Evolutionary conservation across 306 rosid genomes (phyloP).

Genomic region (Rosa chinensis): DNA sequence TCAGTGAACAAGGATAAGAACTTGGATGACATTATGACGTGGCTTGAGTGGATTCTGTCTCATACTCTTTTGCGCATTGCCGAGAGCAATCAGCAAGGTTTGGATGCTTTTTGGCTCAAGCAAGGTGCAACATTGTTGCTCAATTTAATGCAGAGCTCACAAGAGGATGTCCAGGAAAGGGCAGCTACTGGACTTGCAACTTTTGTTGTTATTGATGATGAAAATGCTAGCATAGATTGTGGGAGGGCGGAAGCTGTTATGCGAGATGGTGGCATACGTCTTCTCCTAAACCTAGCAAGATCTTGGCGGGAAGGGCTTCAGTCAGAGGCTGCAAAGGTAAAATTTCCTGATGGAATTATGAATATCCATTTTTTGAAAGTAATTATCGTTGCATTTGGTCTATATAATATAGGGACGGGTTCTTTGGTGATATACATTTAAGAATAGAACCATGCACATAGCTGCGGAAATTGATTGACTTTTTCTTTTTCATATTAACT

Average conservation of each 20-base stretch:
- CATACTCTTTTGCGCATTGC: slow-evolving; percentile 95
- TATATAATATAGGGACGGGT: slow-evolving; percentile 10
- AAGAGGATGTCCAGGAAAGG: slow-evolving; percentile 99
- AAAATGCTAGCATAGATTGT: slow-evolving; percentile 89
- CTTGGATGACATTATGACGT: slow-evolving; percentile 75
- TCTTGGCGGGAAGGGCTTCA: slow-evolving; percentile 99
- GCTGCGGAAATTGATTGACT: slow-evolving; percentile 16
- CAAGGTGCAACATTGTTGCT: slow-evolving; percentile 94
- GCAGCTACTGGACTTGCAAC: slow-evolving; percentile 99
- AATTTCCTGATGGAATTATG: slow-evolving; percentile 8
- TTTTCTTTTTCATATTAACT: slow-evolving; percentile 12
- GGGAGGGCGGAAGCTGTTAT: slow-evolving; percentile 98
- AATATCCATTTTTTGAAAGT: slow-evolving; percentile 3
- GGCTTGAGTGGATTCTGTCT: slow-evolving; percentile 99
- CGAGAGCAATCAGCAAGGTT: slow-evolving; percentile 91
- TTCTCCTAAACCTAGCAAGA: slow-evolving; percentile 85
- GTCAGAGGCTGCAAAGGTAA: slow-evolving; percentile 98
- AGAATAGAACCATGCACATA: neutral
- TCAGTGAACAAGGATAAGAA: slow-evolving; percentile 57
- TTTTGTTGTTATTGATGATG: slow-evolving; percentile 97
- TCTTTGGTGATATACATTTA: slow-evolving; percentile 20
- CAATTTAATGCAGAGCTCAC: slow-evolving; percentile 94
- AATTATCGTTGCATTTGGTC: neutral
- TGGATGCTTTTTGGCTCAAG: slow-evolving; percentile 88
- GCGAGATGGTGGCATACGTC: slow-evolving; percentile 94